Percentiles rank a stretch among this genome's conserved stretches.
These are phyloP conservation scores for Sinapis alba DNA, from an alignment of 441 rosid species.

Conservation along the genomic window DNA sequence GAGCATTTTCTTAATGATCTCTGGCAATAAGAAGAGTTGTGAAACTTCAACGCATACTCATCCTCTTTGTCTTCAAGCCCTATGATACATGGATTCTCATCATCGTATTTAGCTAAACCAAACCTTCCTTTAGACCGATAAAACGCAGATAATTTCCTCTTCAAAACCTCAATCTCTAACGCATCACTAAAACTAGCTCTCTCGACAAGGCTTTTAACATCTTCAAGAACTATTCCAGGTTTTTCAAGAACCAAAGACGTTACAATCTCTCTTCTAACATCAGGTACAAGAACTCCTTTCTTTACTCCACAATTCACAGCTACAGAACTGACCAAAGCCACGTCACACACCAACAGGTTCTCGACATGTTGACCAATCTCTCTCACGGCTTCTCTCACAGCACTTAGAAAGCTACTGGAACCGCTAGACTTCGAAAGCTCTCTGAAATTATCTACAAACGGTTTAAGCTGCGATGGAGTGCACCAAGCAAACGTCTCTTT, in stretches of 20 bases:
- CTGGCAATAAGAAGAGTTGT: background rate
- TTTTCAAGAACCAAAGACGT: slow-evolving; percentile 46
- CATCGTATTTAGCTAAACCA: slow-evolving; percentile 42
- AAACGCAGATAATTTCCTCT: slow-evolving; percentile 65
- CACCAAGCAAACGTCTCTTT: slow-evolving; percentile 84
- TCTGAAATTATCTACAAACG: slow-evolving; percentile 63
- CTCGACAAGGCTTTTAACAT: slow-evolving; percentile 15
- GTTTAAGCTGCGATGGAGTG: slow-evolving; percentile 65
- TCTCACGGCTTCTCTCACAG: slow-evolving; percentile 57
- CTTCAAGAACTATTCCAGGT: slow-evolving; percentile 34
- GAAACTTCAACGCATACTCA: background rate
- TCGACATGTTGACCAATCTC: slow-evolving; percentile 70
- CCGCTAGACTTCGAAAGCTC: slow-evolving; percentile 60
- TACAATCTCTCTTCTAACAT: slow-evolving; percentile 52
- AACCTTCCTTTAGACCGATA: slow-evolving; percentile 49
- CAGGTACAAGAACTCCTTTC: slow-evolving; percentile 69
- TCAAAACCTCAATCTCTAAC: slow-evolving; percentile 54
- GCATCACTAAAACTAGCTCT: slow-evolving; percentile 35
- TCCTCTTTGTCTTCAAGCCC: slow-evolving; percentile 62
- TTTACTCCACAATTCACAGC: slow-evolving; percentile 67
- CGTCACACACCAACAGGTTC: slow-evolving; percentile 36
- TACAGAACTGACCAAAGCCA: slow-evolving; percentile 44
- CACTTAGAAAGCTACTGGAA: slow-evolving; percentile 54
- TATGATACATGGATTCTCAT: slow-evolving; percentile 48
- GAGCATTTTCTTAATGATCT: background rate